phyloP scores from a whole-genome alignment of 2,329 filamentous ascomycete species.

The Aspergillus tanneri region DNA sequence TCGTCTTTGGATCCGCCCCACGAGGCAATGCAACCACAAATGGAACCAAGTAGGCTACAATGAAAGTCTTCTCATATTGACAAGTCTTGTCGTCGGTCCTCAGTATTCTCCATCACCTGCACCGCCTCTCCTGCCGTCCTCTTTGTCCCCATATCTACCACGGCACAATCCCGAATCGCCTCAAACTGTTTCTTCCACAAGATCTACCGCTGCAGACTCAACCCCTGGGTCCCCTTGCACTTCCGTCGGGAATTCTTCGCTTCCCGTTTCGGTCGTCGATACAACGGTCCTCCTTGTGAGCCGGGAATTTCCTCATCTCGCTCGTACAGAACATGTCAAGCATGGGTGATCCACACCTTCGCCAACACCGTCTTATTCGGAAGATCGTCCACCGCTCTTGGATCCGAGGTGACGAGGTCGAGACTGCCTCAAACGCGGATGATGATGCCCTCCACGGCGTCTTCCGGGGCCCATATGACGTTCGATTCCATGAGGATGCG shows the following conservation, averaged over 20 bases:
- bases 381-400: neutral
- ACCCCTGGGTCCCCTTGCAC: neutral
- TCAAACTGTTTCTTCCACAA: neutral
- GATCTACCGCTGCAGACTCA: neutral
- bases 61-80: too few species aligned
- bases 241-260: neutral
- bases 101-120: neutral
- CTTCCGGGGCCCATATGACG: neutral
- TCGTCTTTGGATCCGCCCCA: slow-evolving; percentile 1
- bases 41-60: too few species aligned
- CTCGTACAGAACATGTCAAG: neutral
- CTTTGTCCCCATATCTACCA: neutral
- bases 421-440: neutral
- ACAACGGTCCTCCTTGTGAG: neutral
- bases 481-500: neutral
- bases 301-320: neutral
- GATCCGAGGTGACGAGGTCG: neutral
- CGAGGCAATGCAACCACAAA: slow-evolving; percentile 1
- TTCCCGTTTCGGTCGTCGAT: neutral
- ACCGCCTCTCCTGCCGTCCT: neutral
- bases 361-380: neutral
- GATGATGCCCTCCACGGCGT: neutral
- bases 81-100: too few species aligned
- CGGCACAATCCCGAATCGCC: neutral
- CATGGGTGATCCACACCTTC: neutral